phyloP scores from a whole-genome alignment of 2,329 filamentous ascomycete genomes.

The Fusarium temperatum region DNA sequence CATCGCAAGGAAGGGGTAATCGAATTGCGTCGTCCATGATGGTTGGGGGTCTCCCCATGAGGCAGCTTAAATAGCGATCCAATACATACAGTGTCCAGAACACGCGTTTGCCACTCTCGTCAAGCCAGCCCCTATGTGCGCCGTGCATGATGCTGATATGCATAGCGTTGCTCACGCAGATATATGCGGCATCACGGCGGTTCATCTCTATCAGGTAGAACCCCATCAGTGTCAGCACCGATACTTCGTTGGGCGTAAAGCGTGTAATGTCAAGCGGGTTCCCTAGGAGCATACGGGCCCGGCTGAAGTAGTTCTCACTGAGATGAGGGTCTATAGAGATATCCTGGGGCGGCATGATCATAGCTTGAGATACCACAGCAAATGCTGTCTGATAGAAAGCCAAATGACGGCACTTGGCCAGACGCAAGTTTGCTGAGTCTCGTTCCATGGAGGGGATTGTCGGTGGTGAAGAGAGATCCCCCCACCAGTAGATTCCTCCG shows the following conservation, averaged over 20 bases:
- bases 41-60: conserved; percentile 59
- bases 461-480: conserved; percentile 49
- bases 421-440: conserved; percentile 27
- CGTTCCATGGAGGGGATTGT: conserved; percentile 34
- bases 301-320: conserved; percentile 56
- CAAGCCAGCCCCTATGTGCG: conserved; percentile 54
- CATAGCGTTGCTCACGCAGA: conserved; percentile 58
- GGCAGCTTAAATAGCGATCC: conserved; percentile 58
- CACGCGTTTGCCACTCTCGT: conserved; percentile 56
- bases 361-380: conserved; percentile 50
- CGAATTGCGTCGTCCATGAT: conserved; percentile 59
- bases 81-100: conserved; percentile 64
- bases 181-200: conserved; percentile 58
- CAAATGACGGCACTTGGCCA: conserved; percentile 48
- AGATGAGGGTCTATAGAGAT: conserved; percentile 43
- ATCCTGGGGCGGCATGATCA: conserved; percentile 23
- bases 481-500: conserved; percentile 61
- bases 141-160: conserved; percentile 59
- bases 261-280: conserved; percentile 57
- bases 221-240: conserved; percentile 57
- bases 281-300: conserved; percentile 54
- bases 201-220: conserved; percentile 61
- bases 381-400: conserved; percentile 58
- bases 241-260: conserved; percentile 54
- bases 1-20: conserved; percentile 52